Evolutionary conservation across 31 red algal genomes (phyloP).

Genomic region (Porphyra umbilicalis): DNA sequence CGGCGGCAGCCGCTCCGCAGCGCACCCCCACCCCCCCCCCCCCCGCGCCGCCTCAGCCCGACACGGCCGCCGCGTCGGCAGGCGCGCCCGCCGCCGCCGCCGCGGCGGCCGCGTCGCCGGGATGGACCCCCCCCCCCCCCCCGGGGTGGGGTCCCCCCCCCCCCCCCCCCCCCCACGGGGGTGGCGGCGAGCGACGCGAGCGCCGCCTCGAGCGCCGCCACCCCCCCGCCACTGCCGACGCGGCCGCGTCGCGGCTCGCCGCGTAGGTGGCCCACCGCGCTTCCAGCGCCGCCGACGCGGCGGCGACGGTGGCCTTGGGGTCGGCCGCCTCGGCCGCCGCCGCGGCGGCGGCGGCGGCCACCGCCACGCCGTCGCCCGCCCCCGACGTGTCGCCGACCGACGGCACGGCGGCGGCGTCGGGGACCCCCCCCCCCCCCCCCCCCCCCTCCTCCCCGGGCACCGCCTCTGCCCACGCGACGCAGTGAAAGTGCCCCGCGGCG

Average conservation of each 20-base stretch:
- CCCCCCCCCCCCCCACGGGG: no score
- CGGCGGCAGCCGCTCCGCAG: not conserved
- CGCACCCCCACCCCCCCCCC: not conserved
- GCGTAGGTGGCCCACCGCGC: not conserved
- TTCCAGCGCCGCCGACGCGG: not conserved
- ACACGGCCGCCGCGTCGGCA: not conserved
- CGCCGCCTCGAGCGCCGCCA: not conserved
- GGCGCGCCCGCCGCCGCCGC: not conserved
- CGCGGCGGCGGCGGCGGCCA: not conserved
- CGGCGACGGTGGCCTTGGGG: not conserved
- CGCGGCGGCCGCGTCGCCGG: no score
- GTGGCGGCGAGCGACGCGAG: not conserved
- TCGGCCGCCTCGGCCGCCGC: not conserved
- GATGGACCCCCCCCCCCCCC: not conserved
- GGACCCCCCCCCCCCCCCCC: not conserved
- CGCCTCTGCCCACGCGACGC: slow-evolving; percentile 2
- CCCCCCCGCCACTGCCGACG: not conserved
- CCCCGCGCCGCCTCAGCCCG: not conserved
- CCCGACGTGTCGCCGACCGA: not conserved
- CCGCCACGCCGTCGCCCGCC: not conserved
- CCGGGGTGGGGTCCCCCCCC: not conserved
- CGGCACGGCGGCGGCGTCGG: not conserved
- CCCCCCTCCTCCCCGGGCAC: not conserved
- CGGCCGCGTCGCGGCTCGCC: not conserved
- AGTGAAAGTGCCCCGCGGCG: slow-evolving; percentile 13